Conservation (phyloP, 148 eudicot species). For the Cornus kousa region DNA sequence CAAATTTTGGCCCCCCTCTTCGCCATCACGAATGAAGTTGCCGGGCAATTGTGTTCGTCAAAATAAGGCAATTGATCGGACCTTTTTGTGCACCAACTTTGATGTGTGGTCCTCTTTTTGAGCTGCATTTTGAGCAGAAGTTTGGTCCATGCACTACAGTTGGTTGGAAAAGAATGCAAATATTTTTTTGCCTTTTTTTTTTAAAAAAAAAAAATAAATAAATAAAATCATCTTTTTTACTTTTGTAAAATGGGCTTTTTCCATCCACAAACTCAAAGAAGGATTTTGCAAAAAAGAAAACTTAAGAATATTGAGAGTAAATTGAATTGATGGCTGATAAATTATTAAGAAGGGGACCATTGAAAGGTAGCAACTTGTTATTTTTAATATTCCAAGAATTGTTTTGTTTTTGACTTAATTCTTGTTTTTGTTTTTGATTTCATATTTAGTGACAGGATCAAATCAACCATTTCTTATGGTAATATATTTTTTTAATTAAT, state of each 20-base stretch:
- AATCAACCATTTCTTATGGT: no score
- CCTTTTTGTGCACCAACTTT: background rate
- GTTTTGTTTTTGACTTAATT: no score
- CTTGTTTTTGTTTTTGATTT: no score
- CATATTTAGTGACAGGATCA: no score
- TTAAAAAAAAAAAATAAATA: no score
- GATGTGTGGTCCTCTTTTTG: constrained; percentile 6
- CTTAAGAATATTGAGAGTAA: no score
- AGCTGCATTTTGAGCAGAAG: background rate
- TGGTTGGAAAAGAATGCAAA: constrained; percentile 1
- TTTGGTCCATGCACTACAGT: constrained; percentile 3
- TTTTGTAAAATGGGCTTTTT: background rate
- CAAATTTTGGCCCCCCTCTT: background rate
- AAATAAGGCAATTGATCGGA: background rate
- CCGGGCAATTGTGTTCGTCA: background rate
- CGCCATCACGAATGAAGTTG: background rate
- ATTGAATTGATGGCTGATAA: no score
- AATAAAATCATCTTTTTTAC: background rate
- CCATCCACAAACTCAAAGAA: background rate
- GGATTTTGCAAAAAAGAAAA: background rate
- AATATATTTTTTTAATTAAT: no score
- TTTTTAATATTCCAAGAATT: no score
- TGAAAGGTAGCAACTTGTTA: no score
- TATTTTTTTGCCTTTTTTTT: background rate
- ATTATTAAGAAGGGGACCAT: no score